Base-by-base conservation (phyloP, 1,139 yeast species). In the Suhomyces terraborum region DNA sequence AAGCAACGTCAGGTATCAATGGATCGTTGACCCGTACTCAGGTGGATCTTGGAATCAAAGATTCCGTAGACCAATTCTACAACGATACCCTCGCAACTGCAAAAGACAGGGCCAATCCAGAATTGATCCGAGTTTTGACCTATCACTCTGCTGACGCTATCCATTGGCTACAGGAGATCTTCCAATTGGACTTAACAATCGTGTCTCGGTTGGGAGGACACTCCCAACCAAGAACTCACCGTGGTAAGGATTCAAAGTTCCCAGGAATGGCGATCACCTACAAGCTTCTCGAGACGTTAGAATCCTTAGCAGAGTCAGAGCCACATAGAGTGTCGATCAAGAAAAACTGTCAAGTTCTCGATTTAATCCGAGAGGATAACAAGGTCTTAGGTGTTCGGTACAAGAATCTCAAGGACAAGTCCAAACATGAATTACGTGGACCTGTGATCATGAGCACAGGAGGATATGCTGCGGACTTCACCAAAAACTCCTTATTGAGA, bases 201-300 rank as follows among this genome's bases (percentile, higher is more conserved):
- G 84, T 86, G 12, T 78, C 85, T 14, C 73, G 86, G 50, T 65
- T 84, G 33, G 91, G 93, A 16, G 91, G 95, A 1, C 93, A 82
- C 56, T 80, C 86, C 1, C 80, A 73, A 39, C 82, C 86, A 18
- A 69, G 94, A 54, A 85, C 94, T 1, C 93, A 85, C 56, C 72
- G 93, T 50, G 87, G 87, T 4, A 80, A 78, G 45, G 74, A 74
- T 63, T 68, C 87, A 56, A 68, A 77, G 51, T 76, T 77, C 46
- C 91, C 94, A 2, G 94, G 95, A 0, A 82, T 81, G 78, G 88
- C 88, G 29, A 84, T 86, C 42, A 80, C 89, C 8, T 79, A 81
- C 49, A 74, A 78, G 22, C 63, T 86, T 41, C 68, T 81, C 47
- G 80, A 79, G 46, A 70, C 70, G 24, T 62, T 83, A 38, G 82